Conservation (phyloP, 345 rosid species). For the Garcia nutans region DNA sequence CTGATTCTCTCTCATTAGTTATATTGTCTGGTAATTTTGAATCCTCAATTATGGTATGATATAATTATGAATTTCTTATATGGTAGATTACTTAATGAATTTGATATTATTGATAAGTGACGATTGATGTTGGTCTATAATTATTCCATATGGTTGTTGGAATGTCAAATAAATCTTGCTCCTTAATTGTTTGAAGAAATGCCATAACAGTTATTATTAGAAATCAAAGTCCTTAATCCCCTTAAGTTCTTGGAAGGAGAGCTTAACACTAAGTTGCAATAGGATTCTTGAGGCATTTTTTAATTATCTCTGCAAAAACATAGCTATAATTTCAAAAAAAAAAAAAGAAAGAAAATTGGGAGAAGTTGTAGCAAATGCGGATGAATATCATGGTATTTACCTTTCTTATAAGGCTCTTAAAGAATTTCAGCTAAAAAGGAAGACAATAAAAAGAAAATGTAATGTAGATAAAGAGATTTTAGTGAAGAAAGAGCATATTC, state of each 20-base stretch:
- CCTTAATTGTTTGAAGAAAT: no score
- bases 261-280: constrained; percentile 22
- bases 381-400: background rate
- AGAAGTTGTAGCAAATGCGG: background rate
- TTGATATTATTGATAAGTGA: no score
- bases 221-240: constrained; percentile 48
- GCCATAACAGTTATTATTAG: constrained; percentile 15
- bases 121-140: no score
- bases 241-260: constrained; percentile 59
- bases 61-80: no score
- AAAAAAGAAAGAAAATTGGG: background rate
- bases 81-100: no score
- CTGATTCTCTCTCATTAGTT: no score
- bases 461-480: no score
- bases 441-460: background rate
- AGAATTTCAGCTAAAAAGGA: background rate
- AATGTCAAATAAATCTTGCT: no score
- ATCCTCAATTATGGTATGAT: no score
- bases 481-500: constrained; percentile 14
- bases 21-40: no score
- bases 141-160: no score
- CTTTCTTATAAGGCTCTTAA: background rate
- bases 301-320: constrained; percentile 5
- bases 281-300: constrained; percentile 68
- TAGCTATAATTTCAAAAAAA: background rate